Base-by-base conservation (phyloP, 805 yeast genomes). In the Metschnikowia peoriensis region DNA sequence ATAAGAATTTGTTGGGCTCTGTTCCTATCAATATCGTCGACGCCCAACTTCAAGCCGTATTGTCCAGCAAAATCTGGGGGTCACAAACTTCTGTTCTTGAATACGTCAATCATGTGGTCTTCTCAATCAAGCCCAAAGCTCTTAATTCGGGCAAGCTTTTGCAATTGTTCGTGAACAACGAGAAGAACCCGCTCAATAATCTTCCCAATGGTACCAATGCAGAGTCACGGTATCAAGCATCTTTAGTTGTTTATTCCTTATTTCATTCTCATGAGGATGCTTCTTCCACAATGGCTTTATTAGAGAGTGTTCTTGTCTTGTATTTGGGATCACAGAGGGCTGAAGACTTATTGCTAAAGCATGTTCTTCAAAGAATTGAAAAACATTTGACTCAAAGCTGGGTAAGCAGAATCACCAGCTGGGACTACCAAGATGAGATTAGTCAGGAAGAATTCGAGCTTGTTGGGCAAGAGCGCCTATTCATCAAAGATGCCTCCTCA, bases 281-380 rank as follows among this genome's bases (percentile, higher is more conserved):
- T 34, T 79, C 79, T 49, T 74, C 89, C 0, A 82, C 72, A 7
- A 45, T 58, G 8, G 67, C 71, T 0, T 64, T 86, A 8, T 81
- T 84, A 62, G 76, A 76, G 28, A 77, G 71, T 44, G 48, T 89
- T 1, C 61, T 86, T 10, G 46, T 61, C 1, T 64, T 68, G 7
- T 90, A 87, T 63, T 66, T 69, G n/a, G 97, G 96, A 4, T 75
- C 92, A 0, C 69, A 75, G 2, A 65, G 79, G 14, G 70, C 83
- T 1, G 81, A 80, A 38, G 97, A 93, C 63, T 63, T 81, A 49
- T 52, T 91, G 2, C 62, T 93, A 28, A 79, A 87, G 49, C 65
- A 70, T 4, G 68, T 88, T 1, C 63, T 93, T 43, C 73, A 76
- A 49, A 64, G 66, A 11, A 72, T 90, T 37, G 98, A 93, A 66